Evolutionary conservation across 305 asterid genomes (phyloP).

Genomic region (Fraxinus paxiana): DNA sequence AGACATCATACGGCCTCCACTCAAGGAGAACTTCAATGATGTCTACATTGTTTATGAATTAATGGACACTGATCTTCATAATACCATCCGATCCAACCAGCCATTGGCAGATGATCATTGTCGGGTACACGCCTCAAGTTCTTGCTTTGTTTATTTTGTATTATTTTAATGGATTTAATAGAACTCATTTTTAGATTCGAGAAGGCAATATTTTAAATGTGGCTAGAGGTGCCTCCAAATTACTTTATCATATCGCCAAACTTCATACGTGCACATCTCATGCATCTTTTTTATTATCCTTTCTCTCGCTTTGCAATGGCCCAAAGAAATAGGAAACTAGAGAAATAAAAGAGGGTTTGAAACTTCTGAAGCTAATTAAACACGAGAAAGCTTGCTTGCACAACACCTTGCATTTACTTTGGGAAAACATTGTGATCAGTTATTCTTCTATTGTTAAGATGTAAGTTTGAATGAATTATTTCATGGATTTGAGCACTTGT

Average conservation of each 20-base stretch:
- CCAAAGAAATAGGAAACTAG: not conserved
- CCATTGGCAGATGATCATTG: conserved; percentile 75
- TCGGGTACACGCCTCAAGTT: conserved; percentile 59
- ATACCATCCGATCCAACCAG: conserved; percentile 80
- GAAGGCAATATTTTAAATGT: not conserved
- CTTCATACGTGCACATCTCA: not conserved
- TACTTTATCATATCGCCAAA: not conserved
- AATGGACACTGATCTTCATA: conserved; percentile 96
- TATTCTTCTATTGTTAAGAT: not conserved
- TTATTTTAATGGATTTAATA: not conserved
- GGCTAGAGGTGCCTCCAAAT: not conserved
- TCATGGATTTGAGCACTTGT: not conserved
- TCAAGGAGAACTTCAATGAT: conserved; percentile 82
- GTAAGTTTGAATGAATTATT: not conserved
- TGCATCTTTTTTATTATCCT: not conserved
- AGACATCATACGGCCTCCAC: conserved; percentile 89
- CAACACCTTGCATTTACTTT: not conserved
- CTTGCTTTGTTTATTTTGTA: conserved; percentile 14
- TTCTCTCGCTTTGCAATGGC: not conserved
- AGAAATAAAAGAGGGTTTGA: not conserved
- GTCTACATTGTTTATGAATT: conserved; percentile 85
- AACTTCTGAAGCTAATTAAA: not conserved
- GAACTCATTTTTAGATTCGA: not conserved
- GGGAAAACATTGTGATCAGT: not conserved
- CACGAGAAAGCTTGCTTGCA: not conserved